phyloP scores from a whole-genome alignment of 768 basidiomycete genomes.

The Artomyces pyxidatus region DNA sequence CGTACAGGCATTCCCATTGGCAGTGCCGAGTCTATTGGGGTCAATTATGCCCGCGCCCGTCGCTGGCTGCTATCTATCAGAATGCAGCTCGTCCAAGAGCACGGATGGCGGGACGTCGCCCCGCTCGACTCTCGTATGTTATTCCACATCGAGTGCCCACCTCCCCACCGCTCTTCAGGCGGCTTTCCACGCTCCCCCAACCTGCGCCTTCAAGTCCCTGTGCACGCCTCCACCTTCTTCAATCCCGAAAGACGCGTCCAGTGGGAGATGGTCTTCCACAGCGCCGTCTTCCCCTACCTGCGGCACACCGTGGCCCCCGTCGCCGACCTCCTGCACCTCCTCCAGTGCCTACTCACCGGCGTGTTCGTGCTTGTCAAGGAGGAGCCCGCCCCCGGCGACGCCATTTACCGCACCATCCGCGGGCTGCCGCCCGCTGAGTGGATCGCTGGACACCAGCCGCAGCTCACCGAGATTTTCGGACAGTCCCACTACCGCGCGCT shows the following conservation, averaged over 20 bases:
- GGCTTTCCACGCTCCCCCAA: conserved; percentile 73
- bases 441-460: conserved; percentile 61
- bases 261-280: conserved; percentile 84
- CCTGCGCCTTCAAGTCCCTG: conserved; percentile 63
- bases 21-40: conserved; percentile 73
- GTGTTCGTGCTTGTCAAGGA: conserved; percentile 55
- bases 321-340: conserved; percentile 30
- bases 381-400: conserved; percentile 58
- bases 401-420: conserved; percentile 65
- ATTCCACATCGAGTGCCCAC: conserved; percentile 69
- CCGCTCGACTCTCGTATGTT: conserved; percentile 63
- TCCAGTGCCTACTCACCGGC: conserved; percentile 35
- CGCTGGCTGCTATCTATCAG: conserved; percentile 64
- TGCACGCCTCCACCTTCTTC: conserved; percentile 79
- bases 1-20: conserved; percentile 76
- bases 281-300: conserved; percentile 30
- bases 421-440: conserved; percentile 72
- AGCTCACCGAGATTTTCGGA: conserved; percentile 71
- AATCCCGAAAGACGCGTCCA: conserved; percentile 76
- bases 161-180: conserved; percentile 68
- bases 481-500: conserved; percentile 61
- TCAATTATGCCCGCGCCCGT: conserved; percentile 74
- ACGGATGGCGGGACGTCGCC: conserved; percentile 60
- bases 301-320: conserved; percentile 30
- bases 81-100: conserved; percentile 52